These are phyloP conservation scores for Paramecium octaurelia DNA, from an alignment of 73 alveolate genomes.

Conservation along the genomic window DNA sequence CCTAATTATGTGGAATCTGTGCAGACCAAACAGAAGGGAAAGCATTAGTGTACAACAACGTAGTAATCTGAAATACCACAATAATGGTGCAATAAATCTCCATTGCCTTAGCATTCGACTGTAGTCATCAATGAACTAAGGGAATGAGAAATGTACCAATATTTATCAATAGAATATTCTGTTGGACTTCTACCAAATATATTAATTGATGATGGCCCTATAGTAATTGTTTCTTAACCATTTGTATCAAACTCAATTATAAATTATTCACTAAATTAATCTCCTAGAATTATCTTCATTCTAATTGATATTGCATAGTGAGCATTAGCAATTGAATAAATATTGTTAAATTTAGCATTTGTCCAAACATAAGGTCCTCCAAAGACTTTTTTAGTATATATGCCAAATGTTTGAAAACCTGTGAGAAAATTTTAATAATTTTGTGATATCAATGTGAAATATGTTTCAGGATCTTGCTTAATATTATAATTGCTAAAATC, in stretches of 20 bases:
- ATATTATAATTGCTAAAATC: neutral
- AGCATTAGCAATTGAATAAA: neutral
- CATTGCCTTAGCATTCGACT: neutral
- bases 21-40: neutral
- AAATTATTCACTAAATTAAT: neutral
- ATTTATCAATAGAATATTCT: neutral
- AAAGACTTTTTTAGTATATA: neutral
- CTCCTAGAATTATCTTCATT: neutral
- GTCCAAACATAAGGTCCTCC: conserved; percentile 14
- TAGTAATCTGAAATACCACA: neutral
- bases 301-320: neutral
- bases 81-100: neutral
- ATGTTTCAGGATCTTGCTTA: neutral
- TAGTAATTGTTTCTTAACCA: neutral
- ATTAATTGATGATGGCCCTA: neutral
- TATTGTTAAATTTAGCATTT: neutral
- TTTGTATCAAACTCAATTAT: neutral
- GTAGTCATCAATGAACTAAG: neutral
- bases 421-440: neutral
- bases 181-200: neutral
- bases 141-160: neutral
- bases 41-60: neutral
- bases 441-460: neutral
- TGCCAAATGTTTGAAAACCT: neutral
- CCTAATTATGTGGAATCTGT: neutral